These are phyloP conservation scores for Solanum hybrid DNA, from an alignment of 305 asterid species.

Conservation along the genomic window DNA sequence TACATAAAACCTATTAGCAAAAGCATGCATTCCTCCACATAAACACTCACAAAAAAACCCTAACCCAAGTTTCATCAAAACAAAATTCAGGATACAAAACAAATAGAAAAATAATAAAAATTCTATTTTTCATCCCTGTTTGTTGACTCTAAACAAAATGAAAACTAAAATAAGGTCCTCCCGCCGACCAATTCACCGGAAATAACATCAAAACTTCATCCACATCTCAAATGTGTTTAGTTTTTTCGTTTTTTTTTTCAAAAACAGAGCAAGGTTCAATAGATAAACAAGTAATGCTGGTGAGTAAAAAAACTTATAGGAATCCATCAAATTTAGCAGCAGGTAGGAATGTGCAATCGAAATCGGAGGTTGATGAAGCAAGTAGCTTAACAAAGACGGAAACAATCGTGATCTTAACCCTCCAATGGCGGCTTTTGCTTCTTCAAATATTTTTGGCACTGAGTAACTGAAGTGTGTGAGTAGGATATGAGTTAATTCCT, in stretches of 20 bases:
- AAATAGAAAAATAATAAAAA: too few species aligned
- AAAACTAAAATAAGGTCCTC: background rate
- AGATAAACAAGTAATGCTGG: background rate
- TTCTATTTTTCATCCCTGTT: too few species aligned
- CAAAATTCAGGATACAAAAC: too few species aligned
- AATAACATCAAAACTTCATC: background rate
- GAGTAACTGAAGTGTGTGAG: background rate
- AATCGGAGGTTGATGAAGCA: background rate
- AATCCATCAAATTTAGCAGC: background rate
- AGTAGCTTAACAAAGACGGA: background rate
- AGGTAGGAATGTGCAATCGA: background rate
- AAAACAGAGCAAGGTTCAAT: background rate
- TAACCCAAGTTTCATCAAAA: too few species aligned
- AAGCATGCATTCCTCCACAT: too few species aligned
- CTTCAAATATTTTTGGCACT: background rate
- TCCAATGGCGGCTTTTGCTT: background rate
- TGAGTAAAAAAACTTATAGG: background rate
- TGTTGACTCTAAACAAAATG: background rate
- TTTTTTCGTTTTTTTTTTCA: background rate
- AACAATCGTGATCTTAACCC: background rate
- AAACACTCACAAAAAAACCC: too few species aligned
- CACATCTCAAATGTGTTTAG: background rate
- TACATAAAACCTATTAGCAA: too few species aligned
- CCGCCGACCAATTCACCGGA: background rate
- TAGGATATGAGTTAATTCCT: background rate